These are phyloP conservation scores for Gnomoniopsis sp. DNA, from an alignment of 2,329 filamentous ascomycete species.

Conservation along the genomic window DNA sequence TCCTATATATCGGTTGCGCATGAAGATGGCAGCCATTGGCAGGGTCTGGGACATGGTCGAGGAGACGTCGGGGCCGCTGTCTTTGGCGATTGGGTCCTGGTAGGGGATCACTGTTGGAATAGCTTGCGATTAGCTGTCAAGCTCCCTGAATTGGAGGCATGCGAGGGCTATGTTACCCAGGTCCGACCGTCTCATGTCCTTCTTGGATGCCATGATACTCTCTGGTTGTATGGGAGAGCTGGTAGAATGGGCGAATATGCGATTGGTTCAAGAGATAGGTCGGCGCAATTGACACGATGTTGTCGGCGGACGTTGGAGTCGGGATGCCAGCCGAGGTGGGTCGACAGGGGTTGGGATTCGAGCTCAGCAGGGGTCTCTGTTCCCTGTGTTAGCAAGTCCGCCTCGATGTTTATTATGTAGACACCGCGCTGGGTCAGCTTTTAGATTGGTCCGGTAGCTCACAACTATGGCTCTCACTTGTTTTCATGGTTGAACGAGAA, in stretches of 20 bases:
- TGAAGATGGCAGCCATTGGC: slow-evolving; percentile 96
- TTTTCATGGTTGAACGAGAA: too few species aligned
- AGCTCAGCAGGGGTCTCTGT: too few species aligned
- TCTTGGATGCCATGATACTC: slow-evolving; percentile 34
- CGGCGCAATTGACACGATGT: neutral
- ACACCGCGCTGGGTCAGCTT: too few species aligned
- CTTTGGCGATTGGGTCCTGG: slow-evolving; percentile 67
- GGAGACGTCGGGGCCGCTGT: slow-evolving; percentile 64
- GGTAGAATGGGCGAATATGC: neutral
- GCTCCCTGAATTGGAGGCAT: neutral
- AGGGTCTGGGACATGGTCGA: slow-evolving; percentile 73
- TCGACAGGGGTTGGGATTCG: neutral
- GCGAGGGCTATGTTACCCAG: slow-evolving; percentile 31
- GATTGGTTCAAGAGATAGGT: neutral
- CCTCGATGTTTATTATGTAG: too few species aligned
- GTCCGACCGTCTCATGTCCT: slow-evolving; percentile 41
- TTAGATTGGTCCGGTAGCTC: too few species aligned
- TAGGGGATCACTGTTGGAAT: slow-evolving; percentile 74
- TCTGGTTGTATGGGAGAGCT: neutral
- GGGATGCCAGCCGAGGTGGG: neutral
- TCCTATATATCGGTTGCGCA: slow-evolving; percentile 76
- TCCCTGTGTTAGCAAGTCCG: too few species aligned
- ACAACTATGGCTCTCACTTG: too few species aligned
- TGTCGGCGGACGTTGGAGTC: neutral
- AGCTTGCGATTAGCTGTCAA: neutral